A percentile compares a stretch with the other conserved stretches of the same genome.
Evolutionary conservation across 495 filamentous ascomycete species (phyloP).

Genomic region (Xylaria palmicola): DNA sequence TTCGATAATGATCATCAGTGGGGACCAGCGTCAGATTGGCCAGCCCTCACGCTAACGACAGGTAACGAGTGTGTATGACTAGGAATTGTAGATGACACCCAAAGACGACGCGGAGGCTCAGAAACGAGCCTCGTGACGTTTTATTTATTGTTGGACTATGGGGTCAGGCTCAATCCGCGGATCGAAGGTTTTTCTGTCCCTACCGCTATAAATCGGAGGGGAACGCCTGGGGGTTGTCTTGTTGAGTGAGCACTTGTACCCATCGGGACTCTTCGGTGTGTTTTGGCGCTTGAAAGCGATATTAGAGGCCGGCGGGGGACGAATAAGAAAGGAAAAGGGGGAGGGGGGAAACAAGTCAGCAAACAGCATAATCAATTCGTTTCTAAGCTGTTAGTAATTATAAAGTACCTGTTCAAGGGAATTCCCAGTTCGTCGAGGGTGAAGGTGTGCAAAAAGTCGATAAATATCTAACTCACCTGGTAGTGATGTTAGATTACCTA

Average conservation of each 20-base stretch:
- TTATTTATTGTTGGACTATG: no score
- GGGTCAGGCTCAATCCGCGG: neutral
- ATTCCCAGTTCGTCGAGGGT: no score
- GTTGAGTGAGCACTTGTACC: neutral
- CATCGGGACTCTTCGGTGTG: neutral
- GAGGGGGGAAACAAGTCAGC: neutral
- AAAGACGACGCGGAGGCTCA: neutral
- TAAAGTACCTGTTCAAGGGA: no score
- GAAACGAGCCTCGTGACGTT: neutral
- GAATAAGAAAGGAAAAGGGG: slow-evolving; percentile 4
- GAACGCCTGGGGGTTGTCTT: neutral
- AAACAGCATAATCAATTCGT: neutral
- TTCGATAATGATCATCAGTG: neutral
- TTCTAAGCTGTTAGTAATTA: no score
- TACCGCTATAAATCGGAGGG: neutral
- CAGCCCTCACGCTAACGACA: no score
- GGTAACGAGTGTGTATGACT: slow-evolving; percentile 3
- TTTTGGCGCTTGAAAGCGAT: neutral
- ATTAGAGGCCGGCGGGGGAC: no score
- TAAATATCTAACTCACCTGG: no score
- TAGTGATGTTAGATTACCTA: no score
- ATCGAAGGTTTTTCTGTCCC: slow-evolving; percentile 7
- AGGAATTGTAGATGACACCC: neutral
- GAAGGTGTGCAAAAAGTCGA: no score
- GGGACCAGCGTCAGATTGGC: neutral